These are phyloP conservation scores for Euptelea pleiosperma DNA, from an alignment of 164 flowering plant genomes.

Conservation along the genomic window DNA sequence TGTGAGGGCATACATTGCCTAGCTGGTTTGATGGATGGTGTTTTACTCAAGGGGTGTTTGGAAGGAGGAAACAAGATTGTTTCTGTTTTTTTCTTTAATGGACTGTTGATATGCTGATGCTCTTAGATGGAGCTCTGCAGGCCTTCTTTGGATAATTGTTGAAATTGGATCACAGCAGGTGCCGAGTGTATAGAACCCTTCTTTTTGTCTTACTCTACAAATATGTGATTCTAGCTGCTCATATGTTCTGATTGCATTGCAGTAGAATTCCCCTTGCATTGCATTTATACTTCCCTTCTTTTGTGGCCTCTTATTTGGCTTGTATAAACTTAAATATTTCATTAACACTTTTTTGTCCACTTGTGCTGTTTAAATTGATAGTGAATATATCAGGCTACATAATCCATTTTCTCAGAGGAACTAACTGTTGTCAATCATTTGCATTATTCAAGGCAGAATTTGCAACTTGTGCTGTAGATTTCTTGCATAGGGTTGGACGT, in stretches of 20 bases:
- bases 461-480: constrained; percentile 90
- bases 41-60: not conserved
- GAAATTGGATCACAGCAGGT: not conserved
- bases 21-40: too few species aligned
- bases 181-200: too few species aligned
- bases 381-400: not conserved
- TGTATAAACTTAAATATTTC: not conserved
- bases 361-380: constrained; percentile 1
- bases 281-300: too few species aligned
- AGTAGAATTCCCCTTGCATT: too few species aligned
- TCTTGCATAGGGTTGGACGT: constrained; percentile 90
- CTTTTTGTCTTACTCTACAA: too few species aligned
- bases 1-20: too few species aligned
- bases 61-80: not conserved
- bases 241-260: not conserved
- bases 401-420: not conserved
- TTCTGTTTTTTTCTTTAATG: not conserved
- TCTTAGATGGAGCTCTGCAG: not conserved
- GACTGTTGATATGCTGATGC: not conserved
- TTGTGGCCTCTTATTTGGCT: too few species aligned
- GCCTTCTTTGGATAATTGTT: not conserved
- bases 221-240: not conserved
- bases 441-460: constrained; percentile 75
- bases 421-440: constrained; percentile 7
- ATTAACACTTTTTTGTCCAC: not conserved